Conservation (phyloP, 371 early-diverging fungal species). For the Mucor velutinosus region DNA sequence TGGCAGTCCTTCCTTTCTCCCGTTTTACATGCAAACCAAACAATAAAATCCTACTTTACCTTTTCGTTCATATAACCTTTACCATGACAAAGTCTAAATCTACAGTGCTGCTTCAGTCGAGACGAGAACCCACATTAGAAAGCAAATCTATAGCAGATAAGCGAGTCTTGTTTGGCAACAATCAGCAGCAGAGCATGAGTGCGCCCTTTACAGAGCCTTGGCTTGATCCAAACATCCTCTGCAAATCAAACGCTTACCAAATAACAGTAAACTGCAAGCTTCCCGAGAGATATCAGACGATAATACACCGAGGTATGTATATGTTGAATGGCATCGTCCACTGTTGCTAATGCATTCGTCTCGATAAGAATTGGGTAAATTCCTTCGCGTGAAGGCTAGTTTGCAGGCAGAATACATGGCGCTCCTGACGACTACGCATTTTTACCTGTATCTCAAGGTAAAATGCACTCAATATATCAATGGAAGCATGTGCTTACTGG, state of each 20-base stretch:
- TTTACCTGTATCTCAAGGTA: not conserved
- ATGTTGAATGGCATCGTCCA: not conserved
- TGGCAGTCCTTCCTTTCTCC: not conserved
- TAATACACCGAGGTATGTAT: not conserved
- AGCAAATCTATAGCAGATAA: not conserved
- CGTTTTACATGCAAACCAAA: not conserved
- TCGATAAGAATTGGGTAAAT: not conserved
- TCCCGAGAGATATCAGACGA: not conserved
- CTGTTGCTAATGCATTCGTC: not conserved
- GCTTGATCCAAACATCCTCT: not conserved
- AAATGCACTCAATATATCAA: not conserved
- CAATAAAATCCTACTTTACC: not conserved
- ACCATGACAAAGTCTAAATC: not conserved
- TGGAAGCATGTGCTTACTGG: not conserved
- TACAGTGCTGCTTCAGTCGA: not conserved
- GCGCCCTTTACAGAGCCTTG: not conserved
- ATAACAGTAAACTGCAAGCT: not conserved
- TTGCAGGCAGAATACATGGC: not conserved
- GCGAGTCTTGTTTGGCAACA: not conserved
- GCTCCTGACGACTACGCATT: not conserved
- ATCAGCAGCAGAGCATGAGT: not conserved
- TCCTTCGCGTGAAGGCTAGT: not conserved
- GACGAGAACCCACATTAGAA: not conserved
- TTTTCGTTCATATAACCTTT: not conserved
- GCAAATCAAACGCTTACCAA: not conserved